phyloP scores from a whole-genome alignment of 2,329 filamentous ascomycete genomes.

The Scedosporium apiospermum region DNA sequence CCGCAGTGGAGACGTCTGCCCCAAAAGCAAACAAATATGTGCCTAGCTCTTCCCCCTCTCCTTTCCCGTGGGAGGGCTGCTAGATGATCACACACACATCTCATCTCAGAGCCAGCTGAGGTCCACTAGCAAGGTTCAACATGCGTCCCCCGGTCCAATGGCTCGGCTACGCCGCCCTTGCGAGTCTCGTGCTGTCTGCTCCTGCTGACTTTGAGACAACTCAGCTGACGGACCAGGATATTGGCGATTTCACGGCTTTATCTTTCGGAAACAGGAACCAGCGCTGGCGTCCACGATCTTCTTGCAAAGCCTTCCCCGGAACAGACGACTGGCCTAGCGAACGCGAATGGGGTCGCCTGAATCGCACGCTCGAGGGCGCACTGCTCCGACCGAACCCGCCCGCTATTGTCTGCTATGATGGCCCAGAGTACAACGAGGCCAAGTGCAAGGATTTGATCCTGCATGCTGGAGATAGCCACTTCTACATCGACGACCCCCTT shows the following conservation, averaged over 20 bases:
- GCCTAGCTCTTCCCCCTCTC: too few species aligned
- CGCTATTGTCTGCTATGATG: constrained; percentile 19
- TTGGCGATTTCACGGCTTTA: neutral
- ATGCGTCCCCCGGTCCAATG: neutral
- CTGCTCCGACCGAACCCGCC: constrained; percentile 23
- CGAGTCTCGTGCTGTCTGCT: neutral
- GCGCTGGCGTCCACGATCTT: neutral
- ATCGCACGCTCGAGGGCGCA: constrained; percentile 5
- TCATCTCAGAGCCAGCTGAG: neutral
- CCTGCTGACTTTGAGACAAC: neutral
- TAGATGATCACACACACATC: too few species aligned
- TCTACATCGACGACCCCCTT: constrained; percentile 10
- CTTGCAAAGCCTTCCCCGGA: constrained; percentile 21
- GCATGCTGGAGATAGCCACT: constrained; percentile 17
- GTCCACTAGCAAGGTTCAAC: neutral
- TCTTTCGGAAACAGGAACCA: neutral
- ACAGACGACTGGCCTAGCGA: constrained; percentile 18
- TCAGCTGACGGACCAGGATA: neutral
- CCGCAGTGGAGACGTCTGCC: neutral
- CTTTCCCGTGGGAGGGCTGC: too few species aligned
- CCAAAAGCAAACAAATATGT: too few species aligned
- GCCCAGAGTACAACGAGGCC: constrained; percentile 13
- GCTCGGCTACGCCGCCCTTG: neutral
- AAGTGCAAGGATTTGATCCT: constrained; percentile 19
- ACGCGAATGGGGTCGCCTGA: constrained; percentile 18